Evolutionary conservation across 148 eudicot species (phyloP), one percentile per base, ranked within the genome.

Genomic region (Cornus controversa): DNA sequence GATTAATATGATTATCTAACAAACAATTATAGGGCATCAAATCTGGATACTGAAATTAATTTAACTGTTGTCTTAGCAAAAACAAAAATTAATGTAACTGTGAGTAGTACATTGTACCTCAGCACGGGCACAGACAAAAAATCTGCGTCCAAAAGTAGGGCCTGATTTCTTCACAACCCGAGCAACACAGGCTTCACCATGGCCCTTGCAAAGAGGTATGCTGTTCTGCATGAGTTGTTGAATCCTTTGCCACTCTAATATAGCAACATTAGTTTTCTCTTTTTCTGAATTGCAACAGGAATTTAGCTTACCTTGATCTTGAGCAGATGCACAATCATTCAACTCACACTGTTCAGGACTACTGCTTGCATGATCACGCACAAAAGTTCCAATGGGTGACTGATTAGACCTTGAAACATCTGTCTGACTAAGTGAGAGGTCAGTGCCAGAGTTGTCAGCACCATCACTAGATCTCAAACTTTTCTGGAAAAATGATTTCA

Each of bases 71-170:
- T 47, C 53, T 47, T 47, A 9, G 57, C 57, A 14, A 50, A 50
- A 50, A 11, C 18, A 50, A 18, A 4, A n/a, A 22, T 60, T 1
- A 20, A 60, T 60, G 24, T 20, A 60, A 60, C 23, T 53, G 63
- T 58, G 54, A 47, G 69, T 8, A 77, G 4, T 67, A 66, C 79
- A 77, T 88, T 40, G 45, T 54, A 96, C 99, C 99, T 93, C 97
- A 80, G 90, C 91, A 62, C 98, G 99, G 67, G 98, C 97, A 82
- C 99, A 96, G 72, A 88, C 95, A 82, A 91, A 96, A 83, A 96
- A 96, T 71, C 91, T 88, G 75, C 91, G 90, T 36, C 99, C 99
- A 82, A 87, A 88, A 79, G 83, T 93, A 14, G 92, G 92, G 25
- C 99, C 99, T 14, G 88, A 85, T 81, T 96, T 96, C 84, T 91